phyloP scores from a whole-genome alignment of 176 grass and related monocot genomes.

The Elymus sibiricus region DNA sequence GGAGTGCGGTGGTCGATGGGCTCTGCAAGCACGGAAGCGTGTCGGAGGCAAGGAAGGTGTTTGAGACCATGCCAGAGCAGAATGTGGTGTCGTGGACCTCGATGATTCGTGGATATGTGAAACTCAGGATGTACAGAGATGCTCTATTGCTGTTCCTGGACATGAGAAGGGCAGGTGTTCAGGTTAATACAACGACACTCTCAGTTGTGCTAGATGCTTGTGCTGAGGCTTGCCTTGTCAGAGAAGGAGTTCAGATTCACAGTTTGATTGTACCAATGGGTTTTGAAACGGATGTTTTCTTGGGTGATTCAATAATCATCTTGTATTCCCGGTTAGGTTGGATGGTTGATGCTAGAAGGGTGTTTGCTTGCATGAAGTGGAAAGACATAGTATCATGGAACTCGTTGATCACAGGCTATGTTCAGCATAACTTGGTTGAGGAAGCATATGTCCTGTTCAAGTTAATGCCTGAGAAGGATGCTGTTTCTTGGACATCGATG shows the following conservation, averaged over 20 bases:
- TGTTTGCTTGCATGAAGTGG: constrained; percentile 46
- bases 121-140: constrained; percentile 43
- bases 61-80: constrained; percentile 57
- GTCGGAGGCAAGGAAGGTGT: constrained; percentile 47
- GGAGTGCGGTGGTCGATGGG: constrained; percentile 60
- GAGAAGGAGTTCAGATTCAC: constrained; percentile 67
- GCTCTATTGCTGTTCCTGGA: constrained; percentile 51
- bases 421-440: constrained; percentile 50
- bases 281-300: constrained; percentile 40
- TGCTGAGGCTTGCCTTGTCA: constrained; percentile 30
- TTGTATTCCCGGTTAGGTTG: constrained; percentile 61
- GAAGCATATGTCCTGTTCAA: constrained; percentile 61
- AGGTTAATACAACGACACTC: constrained; percentile 43
- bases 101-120: constrained; percentile 59
- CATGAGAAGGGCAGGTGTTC: constrained; percentile 53
- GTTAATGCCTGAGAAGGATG: constrained; percentile 62
- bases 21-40: constrained; percentile 53
- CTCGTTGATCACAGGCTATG: constrained; percentile 59
- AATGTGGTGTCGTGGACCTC: constrained; percentile 80
- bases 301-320: constrained; percentile 52
- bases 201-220: constrained; percentile 62
- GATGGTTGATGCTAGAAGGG: constrained; percentile 47
- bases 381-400: constrained; percentile 77
- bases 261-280: constrained; percentile 47
- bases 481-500: constrained; percentile 70